phyloP scores from a whole-genome alignment of 2,329 filamentous ascomycete genomes.

The Fusarium nisikadoi region DNA sequence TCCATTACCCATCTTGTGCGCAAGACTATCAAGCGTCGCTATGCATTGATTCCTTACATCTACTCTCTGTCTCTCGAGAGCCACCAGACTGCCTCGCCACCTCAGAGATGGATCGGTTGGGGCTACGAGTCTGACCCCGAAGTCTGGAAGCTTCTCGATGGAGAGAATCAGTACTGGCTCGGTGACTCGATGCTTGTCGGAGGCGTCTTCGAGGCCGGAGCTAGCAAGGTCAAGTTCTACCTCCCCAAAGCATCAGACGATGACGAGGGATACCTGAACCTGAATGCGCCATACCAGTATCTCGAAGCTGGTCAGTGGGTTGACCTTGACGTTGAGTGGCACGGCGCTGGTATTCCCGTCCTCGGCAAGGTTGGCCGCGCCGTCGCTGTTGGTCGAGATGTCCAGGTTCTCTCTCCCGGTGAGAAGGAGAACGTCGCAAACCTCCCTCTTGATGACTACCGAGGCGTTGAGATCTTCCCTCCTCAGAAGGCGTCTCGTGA shows the following conservation, averaged over 20 bases:
- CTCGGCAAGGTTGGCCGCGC: constrained; percentile 53
- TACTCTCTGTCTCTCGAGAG: constrained; percentile 73
- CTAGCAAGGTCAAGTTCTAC: constrained; percentile 66
- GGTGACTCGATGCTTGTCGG: constrained; percentile 73
- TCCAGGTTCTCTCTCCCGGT: constrained; percentile 50
- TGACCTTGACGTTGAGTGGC: constrained; percentile 55
- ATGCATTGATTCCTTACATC: constrained; percentile 77
- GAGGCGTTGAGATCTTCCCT: constrained; percentile 57
- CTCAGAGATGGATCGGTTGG: constrained; percentile 79
- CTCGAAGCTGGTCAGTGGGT: constrained; percentile 57
- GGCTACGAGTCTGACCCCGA: constrained; percentile 74
- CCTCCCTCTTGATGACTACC: constrained; percentile 55
- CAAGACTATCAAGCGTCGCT: constrained; percentile 74
- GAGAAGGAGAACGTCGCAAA: constrained; percentile 52
- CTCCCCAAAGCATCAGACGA: constrained; percentile 65
- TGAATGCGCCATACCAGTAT: constrained; percentile 69
- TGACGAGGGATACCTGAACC: constrained; percentile 70
- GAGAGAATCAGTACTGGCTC: constrained; percentile 79
- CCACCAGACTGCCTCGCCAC: constrained; percentile 69
- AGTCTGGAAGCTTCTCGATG: constrained; percentile 73
- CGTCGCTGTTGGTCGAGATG: constrained; percentile 52
- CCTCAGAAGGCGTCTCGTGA: constrained; percentile 32
- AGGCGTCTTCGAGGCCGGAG: constrained; percentile 72
- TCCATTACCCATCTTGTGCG: constrained; percentile 71
- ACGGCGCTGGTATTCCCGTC: constrained; percentile 54